phyloP scores from a whole-genome alignment of 495 filamentous ascomycete species.

The Penicillium silybi region DNA sequence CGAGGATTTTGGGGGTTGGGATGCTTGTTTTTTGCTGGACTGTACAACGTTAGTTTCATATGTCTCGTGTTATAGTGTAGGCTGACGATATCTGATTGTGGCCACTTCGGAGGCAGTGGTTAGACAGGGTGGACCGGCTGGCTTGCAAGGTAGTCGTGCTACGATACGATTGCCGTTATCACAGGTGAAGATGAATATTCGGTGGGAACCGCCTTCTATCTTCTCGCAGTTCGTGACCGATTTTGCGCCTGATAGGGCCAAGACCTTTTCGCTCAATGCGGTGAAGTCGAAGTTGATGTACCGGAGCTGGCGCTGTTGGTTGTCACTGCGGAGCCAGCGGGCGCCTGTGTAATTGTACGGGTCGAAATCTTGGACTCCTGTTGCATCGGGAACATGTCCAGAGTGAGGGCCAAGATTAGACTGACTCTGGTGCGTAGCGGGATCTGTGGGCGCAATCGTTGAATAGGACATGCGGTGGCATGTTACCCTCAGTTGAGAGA shows the following conservation, averaged over 20 bases:
- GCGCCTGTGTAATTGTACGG: slow-evolving; percentile 38
- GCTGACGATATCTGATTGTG: not conserved
- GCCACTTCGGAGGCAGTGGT: not conserved
- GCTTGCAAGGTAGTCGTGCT: slow-evolving; percentile 33
- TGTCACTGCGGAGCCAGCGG: slow-evolving; percentile 38
- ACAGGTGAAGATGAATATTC: slow-evolving; percentile 40
- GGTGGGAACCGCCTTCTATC: slow-evolving; percentile 41
- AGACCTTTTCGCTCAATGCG: slow-evolving; percentile 31
- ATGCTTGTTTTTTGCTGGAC: not conserved
- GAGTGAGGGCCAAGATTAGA: too few species aligned
- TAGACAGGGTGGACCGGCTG: slow-evolving; percentile 24
- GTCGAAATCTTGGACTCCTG: slow-evolving; percentile 17
- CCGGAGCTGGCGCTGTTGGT: slow-evolving; percentile 25
- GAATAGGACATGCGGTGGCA: too few species aligned
- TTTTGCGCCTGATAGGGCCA: slow-evolving; percentile 26
- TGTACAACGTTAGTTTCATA: not conserved
- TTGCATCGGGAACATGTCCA: too few species aligned
- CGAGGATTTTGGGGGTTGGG: slow-evolving; percentile 40
- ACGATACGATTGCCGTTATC: slow-evolving; percentile 32
- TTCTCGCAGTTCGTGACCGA: slow-evolving; percentile 27
- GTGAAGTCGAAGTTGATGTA: slow-evolving; percentile 37
- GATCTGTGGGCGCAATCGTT: too few species aligned
- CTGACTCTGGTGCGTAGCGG: too few species aligned
- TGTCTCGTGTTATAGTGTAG: not conserved
- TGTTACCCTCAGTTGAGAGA: too few species aligned